These are phyloP conservation scores for Mycena alexandri DNA, from an alignment of 768 basidiomycete species.

Conservation along the genomic window DNA sequence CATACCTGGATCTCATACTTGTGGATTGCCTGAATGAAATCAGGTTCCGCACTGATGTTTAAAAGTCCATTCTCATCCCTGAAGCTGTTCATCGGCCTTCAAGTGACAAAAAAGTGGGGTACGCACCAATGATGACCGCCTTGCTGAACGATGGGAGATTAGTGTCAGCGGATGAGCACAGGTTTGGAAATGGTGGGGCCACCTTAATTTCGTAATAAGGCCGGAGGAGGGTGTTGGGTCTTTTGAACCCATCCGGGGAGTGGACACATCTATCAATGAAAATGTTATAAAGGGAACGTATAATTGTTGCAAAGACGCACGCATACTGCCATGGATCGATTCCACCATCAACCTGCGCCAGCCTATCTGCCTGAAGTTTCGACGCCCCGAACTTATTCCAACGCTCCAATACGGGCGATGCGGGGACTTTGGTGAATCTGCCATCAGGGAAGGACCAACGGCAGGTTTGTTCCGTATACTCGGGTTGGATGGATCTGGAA, in stretches of 20 bases:
- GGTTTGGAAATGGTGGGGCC: background rate
- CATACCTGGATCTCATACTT: slow-evolving; percentile 28
- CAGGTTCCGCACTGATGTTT: slow-evolving; percentile 26
- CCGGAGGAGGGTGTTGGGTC: slow-evolving; percentile 25
- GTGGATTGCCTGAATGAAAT: slow-evolving; percentile 29
- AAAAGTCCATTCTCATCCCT: slow-evolving; percentile 33
- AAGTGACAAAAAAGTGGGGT: background rate
- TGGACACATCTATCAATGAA: slow-evolving; percentile 28
- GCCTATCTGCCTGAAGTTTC: slow-evolving; percentile 24
- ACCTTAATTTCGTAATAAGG: slow-evolving; percentile 32
- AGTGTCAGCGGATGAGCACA: slow-evolving; percentile 8
- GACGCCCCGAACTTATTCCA: slow-evolving; percentile 33
- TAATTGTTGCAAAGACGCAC: slow-evolving; percentile 10
- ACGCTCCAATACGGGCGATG: slow-evolving; percentile 26
- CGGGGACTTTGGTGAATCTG: slow-evolving; percentile 23
- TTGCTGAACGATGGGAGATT: slow-evolving; percentile 16
- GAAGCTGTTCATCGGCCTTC: background rate
- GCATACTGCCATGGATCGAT: slow-evolving; percentile 35
- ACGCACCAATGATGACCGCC: slow-evolving; percentile 33
- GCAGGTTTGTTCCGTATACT: slow-evolving; percentile 15
- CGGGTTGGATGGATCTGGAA: slow-evolving; percentile 26
- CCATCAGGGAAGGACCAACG: slow-evolving; percentile 23
- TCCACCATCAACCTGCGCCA: slow-evolving; percentile 31
- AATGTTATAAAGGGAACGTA: slow-evolving; percentile 18
- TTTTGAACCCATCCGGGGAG: slow-evolving; percentile 24